Percentiles rank a stretch among this genome's conserved stretches.
Evolutionary conservation across 1,284 basidiomycete genomes (phyloP).

Genomic region (Cerrena zonata): DNA sequence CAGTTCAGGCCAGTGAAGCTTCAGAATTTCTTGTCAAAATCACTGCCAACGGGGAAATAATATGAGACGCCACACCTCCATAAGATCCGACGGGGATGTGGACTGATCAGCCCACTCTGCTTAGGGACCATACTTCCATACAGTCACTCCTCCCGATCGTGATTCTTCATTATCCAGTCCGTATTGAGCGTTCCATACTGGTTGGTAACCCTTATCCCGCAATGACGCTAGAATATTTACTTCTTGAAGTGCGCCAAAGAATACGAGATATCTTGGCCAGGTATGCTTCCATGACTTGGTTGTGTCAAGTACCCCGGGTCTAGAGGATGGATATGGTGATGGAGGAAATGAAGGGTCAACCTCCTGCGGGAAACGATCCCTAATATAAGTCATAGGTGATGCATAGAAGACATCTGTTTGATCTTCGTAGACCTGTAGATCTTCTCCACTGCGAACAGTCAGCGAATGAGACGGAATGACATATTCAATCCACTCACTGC

Average conservation of each 20-base stretch:
- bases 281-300: constrained; percentile 50
- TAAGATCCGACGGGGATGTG: too few relatives aligned
- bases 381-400: constrained; percentile 66
- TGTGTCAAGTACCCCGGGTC: constrained; percentile 38
- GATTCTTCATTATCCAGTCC: constrained; percentile 79
- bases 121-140: constrained; percentile 29
- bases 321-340: constrained; percentile 52
- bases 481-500: constrained; percentile 50
- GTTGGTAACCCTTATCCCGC: constrained; percentile 54
- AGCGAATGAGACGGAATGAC: too few relatives aligned
- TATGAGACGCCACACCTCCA: too few relatives aligned
- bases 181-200: constrained; percentile 62
- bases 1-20: too few relatives aligned
- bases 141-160: constrained; percentile 72
- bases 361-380: constrained; percentile 52
- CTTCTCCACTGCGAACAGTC: constrained; percentile 47
- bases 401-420: constrained; percentile 83
- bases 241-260: constrained; percentile 68
- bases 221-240: constrained; percentile 49
- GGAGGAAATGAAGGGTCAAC: constrained; percentile 66
- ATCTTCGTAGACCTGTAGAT: constrained; percentile 60
- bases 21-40: too few relatives aligned
- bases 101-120: too few relatives aligned
- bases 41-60: too few relatives aligned
- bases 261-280: constrained; percentile 77